Conservation (phyloP, 106 monocot genomes). For the Apostasia ramifera region DNA sequence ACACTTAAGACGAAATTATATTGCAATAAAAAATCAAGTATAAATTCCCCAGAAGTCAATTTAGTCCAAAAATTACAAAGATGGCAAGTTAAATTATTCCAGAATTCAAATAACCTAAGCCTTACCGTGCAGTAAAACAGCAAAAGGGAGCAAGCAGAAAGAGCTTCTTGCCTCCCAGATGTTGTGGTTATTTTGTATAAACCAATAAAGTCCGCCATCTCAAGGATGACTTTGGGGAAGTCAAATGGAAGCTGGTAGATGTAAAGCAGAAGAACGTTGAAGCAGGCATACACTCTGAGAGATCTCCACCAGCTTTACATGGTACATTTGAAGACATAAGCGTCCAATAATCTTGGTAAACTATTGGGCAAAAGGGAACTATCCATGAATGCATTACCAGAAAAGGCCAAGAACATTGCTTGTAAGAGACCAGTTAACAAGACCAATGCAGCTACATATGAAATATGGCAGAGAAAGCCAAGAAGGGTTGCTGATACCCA, state of each 20-base stretch:
- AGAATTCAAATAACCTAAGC: no score
- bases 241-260: conserved; percentile 73
- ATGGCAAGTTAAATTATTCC: no score
- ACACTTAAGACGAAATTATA: no score
- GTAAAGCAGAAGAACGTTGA: conserved; percentile 79
- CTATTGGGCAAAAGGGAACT: background rate
- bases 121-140: conserved; percentile 77
- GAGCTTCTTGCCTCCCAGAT: conserved; percentile 69
- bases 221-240: conserved; percentile 37
- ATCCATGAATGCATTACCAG: conserved; percentile 32
- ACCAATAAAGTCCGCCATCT: conserved; percentile 75
- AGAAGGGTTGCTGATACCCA: conserved; percentile 83
- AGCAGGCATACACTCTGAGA: conserved; percentile 63
- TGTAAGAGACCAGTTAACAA: conserved; percentile 94
- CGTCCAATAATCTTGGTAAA: background rate
- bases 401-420: conserved; percentile 93
- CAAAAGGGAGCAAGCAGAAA: conserved; percentile 55
- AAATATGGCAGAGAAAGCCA: conserved; percentile 90
- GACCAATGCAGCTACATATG: conserved; percentile 83
- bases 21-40: no score
- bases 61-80: no score
- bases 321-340: conserved; percentile 1
- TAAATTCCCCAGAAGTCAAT: no score
- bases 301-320: conserved; percentile 76
- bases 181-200: conserved; percentile 57